Conservation (phyloP, 495 filamentous ascomycete species). For the Tuber umbilicatum region DNA sequence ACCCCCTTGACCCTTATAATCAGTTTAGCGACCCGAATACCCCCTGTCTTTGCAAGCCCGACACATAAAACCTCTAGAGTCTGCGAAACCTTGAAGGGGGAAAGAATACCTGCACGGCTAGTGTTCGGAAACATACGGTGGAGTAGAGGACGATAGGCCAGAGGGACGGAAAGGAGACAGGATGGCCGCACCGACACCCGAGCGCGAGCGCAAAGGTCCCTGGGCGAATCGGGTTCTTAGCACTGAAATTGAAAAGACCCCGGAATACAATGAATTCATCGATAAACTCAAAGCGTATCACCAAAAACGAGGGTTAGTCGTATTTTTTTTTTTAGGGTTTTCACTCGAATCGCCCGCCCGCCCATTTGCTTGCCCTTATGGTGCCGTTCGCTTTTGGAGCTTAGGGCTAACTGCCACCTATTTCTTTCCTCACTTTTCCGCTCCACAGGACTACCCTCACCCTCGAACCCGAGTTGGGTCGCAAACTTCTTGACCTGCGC, state of each 20-base stretch:
- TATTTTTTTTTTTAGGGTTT: background rate
- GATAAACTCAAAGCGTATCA: slow-evolving; percentile 59
- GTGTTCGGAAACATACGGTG: background rate
- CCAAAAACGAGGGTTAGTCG: slow-evolving; percentile 57
- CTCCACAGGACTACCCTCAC: slow-evolving; percentile 57
- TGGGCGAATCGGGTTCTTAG: slow-evolving; percentile 45
- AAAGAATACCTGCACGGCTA: background rate
- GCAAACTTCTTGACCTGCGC: slow-evolving; percentile 61
- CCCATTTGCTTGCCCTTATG: slow-evolving; percentile 5
- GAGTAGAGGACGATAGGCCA: background rate
- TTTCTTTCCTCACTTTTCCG: slow-evolving; percentile 14
- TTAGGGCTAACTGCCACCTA: slow-evolving; percentile 5
- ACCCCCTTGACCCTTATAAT: background rate
- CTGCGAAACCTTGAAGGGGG: background rate
- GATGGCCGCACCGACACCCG: slow-evolving; percentile 31
- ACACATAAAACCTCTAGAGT: background rate
- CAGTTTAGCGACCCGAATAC: background rate
- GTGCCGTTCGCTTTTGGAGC: background rate
- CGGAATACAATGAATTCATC: slow-evolving; percentile 66
- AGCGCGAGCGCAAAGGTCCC: slow-evolving; percentile 38
- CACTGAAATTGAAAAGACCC: slow-evolving; percentile 50
- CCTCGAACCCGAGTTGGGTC: slow-evolving; percentile 65
- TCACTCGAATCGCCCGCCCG: background rate
- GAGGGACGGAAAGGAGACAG: background rate
- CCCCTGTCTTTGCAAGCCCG: background rate